A percentile compares a stretch with the other conserved stretches of the same genome.
phyloP scores from a whole-genome alignment of 2,329 filamentous ascomycete species.

The Clonostachys byssicola region DNA sequence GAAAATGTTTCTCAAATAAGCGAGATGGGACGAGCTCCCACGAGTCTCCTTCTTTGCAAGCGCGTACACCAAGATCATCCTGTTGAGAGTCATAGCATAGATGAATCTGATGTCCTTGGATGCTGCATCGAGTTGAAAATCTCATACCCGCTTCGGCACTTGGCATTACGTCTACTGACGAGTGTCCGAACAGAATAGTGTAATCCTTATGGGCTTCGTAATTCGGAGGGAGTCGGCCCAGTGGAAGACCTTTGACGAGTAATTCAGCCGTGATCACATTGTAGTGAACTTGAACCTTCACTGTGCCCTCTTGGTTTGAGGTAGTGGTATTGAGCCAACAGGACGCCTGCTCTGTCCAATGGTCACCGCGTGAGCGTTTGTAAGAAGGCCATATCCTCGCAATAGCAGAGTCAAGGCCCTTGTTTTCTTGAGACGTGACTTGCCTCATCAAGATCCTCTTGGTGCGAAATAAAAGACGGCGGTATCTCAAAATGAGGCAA shows the following conservation, averaged over 20 bases:
- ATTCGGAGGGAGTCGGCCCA: constrained; percentile 37
- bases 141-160: constrained; percentile 27
- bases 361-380: no score
- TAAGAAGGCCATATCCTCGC: no score
- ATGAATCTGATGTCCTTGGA: background rate
- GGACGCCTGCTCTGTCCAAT: no score
- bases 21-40: constrained; percentile 23
- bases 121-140: constrained; percentile 19
- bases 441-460: no score
- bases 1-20: constrained; percentile 20
- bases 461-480: no score
- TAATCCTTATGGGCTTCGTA: constrained; percentile 35
- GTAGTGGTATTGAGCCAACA: no score
- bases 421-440: no score
- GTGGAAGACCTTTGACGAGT: constrained; percentile 43
- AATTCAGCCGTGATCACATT: constrained; percentile 47
- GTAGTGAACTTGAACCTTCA: constrained; percentile 28
- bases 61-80: background rate
- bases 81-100: background rate
- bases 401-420: no score
- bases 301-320: no score
- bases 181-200: constrained; percentile 33
- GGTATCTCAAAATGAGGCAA: no score
- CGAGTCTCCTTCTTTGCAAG: background rate
- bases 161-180: constrained; percentile 36